phyloP scores from a whole-genome alignment of 2,329 filamentous ascomycete genomes.

The Basipetospora chlamydospora region DNA sequence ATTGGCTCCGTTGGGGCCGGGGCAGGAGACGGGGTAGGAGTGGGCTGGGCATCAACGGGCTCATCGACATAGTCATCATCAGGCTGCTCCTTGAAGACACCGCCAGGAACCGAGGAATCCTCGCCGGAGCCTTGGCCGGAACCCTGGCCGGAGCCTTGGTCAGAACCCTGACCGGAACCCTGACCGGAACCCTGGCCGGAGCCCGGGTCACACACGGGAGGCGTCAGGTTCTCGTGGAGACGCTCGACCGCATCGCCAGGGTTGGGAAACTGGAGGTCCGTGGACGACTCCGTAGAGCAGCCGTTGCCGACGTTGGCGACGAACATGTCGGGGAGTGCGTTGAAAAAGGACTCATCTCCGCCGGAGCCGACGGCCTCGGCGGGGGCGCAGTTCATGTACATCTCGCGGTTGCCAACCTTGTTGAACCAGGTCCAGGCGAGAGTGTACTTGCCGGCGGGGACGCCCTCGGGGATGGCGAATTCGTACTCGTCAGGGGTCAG shows the following conservation, averaged over 20 bases:
- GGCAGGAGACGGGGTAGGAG: conserved; percentile 8
- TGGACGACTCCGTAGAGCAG: conserved; percentile 35
- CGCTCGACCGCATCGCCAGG: conserved; percentile 42
- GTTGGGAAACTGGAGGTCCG: conserved; percentile 45
- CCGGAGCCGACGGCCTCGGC: conserved; percentile 45
- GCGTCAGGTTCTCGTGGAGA: conserved; percentile 18
- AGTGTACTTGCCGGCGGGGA: conserved; percentile 63
- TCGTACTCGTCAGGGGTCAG: conserved; percentile 42
- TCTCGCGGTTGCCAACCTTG: conserved; percentile 79
- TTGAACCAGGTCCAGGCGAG: conserved; percentile 96
- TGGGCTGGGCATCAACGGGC: not conserved
- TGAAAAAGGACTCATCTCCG: conserved; percentile 36
- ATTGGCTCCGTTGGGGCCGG: conserved; percentile 4
- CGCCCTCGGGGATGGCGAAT: conserved; percentile 55
- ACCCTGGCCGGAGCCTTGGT: conserved; percentile 8
- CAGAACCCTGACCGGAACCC: conserved; percentile 11
- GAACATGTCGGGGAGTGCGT: conserved; percentile 56
- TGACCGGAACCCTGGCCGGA: conserved; percentile 8
- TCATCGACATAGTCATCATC: too few species aligned
- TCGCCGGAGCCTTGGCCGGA: conserved; percentile 9
- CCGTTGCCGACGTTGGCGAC: conserved; percentile 46
- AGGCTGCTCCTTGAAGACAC: too few species aligned
- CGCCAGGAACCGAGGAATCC: conserved; percentile 16
- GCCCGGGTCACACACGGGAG: conserved; percentile 15
- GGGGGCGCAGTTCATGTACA: conserved; percentile 94